These are phyloP conservation scores for Aspergillus uvarum DNA, from an alignment of 2,329 filamentous ascomycete species.

Conservation along the genomic window DNA sequence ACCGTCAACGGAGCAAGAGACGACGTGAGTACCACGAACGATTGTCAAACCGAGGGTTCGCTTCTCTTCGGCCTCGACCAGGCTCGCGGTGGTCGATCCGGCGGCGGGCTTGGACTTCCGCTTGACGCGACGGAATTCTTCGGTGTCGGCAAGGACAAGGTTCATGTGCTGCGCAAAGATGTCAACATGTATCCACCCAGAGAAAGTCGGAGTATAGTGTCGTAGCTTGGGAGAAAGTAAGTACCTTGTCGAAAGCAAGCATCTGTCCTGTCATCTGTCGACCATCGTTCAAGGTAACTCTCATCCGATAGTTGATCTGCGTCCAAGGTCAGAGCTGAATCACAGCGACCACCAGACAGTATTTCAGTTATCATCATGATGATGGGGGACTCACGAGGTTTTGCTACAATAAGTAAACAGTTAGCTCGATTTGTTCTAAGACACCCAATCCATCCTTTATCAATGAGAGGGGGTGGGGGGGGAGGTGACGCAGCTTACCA, in stretches of 20 bases:
- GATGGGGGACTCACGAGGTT: conserved; percentile 57
- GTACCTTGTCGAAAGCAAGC: conserved; percentile 96
- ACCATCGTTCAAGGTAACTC: conserved; percentile 90
- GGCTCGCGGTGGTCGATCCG: conserved; percentile 59
- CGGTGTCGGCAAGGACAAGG: conserved; percentile 94
- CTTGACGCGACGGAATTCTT: conserved; percentile 93
- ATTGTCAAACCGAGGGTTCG: conserved; percentile 94
- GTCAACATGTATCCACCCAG: conserved; percentile 3
- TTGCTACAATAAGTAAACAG: conserved; percentile 51
- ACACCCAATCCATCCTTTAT: neutral
- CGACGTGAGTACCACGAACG: conserved; percentile 88
- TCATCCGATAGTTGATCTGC: conserved; percentile 99
- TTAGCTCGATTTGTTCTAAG: conserved; percentile 51
- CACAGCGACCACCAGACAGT: neutral
- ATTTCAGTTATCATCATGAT: neutral
- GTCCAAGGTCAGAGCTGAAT: conserved; percentile 47
- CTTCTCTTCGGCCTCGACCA: conserved; percentile 92
- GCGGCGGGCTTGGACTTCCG: conserved; percentile 70
- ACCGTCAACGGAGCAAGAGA: conserved; percentile 92
- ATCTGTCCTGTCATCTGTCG: conserved; percentile 97
- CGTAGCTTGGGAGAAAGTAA: neutral
- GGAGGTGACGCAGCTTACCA: conserved; percentile 66
- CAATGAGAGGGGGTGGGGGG: conserved; percentile 6
- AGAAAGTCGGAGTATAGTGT: neutral
- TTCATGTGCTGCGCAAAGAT: conserved; percentile 80